Evolutionary conservation across 1,139 yeast genomes (phyloP), one percentile per base, ranked within the genome.

Genomic region (Pichia sp.): DNA sequence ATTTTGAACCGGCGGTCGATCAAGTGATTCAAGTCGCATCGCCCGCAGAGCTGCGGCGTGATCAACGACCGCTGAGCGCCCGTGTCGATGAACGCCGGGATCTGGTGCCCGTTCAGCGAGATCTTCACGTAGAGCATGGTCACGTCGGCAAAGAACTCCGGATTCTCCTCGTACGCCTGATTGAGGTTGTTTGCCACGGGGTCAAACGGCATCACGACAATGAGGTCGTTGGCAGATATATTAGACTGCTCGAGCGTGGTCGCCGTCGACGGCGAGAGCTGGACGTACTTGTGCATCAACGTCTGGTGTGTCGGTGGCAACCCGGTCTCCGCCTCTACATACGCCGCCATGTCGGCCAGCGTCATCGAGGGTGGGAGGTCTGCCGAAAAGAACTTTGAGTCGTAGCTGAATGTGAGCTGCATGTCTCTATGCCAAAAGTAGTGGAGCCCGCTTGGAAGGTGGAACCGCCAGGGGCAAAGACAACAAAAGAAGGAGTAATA

Each of bases 1-100:
- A 97, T 96, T 50, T 76, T 76, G 69, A 85, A 90, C 59, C 97
- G 75, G 57, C 73, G 82, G 67, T 93, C 99, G n/a, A 93, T 82
- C 54, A 90, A 73, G 61, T 87, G 81, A 29, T 83, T 73, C 46
- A 93, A 72, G 0, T 89, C 88, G 54, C 93, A 82, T 55, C 75
- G 74, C 60, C 85, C 87, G 0, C 96, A 97, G 61, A 93, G 75
- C 46, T 75, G 72, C 1, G 96, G 87, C 23, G 90, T 83, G 68
- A 85, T 86, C 51, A 92, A 85, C 0, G 99, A 90, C 45, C 83
- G 77, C 69, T 90, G 97, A 0, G 99, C 99, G 1, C 99, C 99
- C 0, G 97, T 84, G 68, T 93, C 99, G 10, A 93, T 96, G 74
- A 93, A 89, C 0, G 98, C 98, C 68, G 89, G 89, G 8, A 90